Conservation (phyloP, 345 rosid genomes). For the Linum lewisii region DNA sequence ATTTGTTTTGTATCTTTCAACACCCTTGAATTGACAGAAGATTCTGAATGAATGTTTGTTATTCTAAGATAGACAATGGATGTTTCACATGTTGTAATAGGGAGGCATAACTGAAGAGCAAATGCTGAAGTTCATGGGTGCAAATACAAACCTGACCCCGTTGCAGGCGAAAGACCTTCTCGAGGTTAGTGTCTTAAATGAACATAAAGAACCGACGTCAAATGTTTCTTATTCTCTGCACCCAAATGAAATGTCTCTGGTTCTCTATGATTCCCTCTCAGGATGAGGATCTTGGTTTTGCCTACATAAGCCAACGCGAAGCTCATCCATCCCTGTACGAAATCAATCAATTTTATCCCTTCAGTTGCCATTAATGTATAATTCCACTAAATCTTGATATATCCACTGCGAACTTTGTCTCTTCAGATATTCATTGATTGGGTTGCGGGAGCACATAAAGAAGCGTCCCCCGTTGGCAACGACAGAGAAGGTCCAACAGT, state of each 20-base stretch:
- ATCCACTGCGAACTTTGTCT: not conserved
- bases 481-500: constrained; percentile 86
- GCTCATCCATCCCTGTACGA: constrained; percentile 84
- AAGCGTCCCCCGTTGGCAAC: constrained; percentile 96
- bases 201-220: not conserved
- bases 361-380: not conserved
- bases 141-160: constrained; percentile 61
- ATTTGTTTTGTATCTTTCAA: no score
- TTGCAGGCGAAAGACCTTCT: constrained; percentile 70
- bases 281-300: constrained; percentile 88
- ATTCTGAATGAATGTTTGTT: not conserved
- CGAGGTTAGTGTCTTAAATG: constrained; percentile 49
- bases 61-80: constrained; percentile 8
- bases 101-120: constrained; percentile 95
- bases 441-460: constrained; percentile 91
- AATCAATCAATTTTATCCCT: constrained; percentile 7
- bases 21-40: not conserved
- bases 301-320: constrained; percentile 82
- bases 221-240: constrained; percentile 1
- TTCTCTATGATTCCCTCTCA: constrained; percentile 21
- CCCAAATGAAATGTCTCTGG: not conserved
- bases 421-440: constrained; percentile 63
- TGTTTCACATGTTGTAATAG: constrained; percentile 24
- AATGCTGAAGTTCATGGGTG: constrained; percentile 94
- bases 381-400: not conserved